Evolutionary conservation across 306 rosid species (phyloP).

Genomic region (Chamaecrista fasciculata): DNA sequence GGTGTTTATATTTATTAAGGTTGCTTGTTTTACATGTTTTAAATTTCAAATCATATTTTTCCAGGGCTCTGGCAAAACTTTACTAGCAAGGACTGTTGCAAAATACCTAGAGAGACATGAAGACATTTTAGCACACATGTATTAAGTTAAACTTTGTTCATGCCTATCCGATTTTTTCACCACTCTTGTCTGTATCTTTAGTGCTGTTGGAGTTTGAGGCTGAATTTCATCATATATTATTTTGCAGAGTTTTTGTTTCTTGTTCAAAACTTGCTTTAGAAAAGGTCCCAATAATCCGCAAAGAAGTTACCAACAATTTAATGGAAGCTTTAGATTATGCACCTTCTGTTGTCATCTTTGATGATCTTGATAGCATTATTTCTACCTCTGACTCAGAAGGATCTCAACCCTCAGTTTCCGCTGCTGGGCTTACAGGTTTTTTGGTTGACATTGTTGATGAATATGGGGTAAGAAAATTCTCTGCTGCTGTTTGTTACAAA

Average conservation of each 20-base stretch:
- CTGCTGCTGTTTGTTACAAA: not conserved
- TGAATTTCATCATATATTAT: conserved; percentile 28
- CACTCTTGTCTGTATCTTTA: conserved; percentile 6
- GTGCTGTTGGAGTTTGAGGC: conserved; percentile 20
- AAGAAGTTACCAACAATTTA: conserved; percentile 61
- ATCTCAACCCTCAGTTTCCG: conserved; percentile 57
- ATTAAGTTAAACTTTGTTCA: conserved; percentile 34
- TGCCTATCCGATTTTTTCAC: conserved; percentile 10
- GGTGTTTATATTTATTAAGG: conserved; percentile 11
- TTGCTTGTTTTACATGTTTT: conserved; percentile 29
- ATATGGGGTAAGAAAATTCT: conserved; percentile 61
- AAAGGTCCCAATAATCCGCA: conserved; percentile 62
- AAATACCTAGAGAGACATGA: conserved; percentile 58
- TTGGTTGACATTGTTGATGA: conserved; percentile 81
- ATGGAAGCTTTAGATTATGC: conserved; percentile 88
- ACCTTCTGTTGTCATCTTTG: conserved; percentile 84
- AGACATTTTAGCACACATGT: conserved; percentile 76
- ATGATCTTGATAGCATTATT: conserved; percentile 84
- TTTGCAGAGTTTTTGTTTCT: conserved; percentile 70
- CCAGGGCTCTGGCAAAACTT: conserved; percentile 96
- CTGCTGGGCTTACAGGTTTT: conserved; percentile 67
- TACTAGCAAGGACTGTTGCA: conserved; percentile 73
- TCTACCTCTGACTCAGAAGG: conserved; percentile 70
- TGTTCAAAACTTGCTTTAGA: conserved; percentile 82
- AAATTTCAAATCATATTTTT: conserved; percentile 5